Conservation (phyloP, 106 monocot genomes). For the Allium cepa region DNA sequence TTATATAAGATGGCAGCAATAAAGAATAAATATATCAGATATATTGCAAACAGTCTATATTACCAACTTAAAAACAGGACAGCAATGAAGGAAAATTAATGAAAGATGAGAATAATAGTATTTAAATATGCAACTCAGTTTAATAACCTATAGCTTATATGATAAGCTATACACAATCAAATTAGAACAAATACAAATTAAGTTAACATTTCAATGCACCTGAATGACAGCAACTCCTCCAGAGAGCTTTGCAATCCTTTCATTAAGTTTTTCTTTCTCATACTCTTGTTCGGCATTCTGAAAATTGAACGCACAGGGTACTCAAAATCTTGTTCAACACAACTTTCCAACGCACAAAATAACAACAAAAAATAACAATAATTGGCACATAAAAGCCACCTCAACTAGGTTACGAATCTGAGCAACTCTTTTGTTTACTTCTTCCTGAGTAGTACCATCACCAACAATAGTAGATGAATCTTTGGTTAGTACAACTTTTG, state of each 20-base stretch:
- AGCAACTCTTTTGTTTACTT: slow-evolving; percentile 51
- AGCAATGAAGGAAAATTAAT: no score
- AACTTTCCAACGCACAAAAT: not conserved
- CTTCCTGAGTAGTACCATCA: slow-evolving; percentile 71
- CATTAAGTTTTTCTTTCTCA: slow-evolving; percentile 69
- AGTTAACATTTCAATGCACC: slow-evolving; percentile 15
- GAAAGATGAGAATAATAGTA: no score
- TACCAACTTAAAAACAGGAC: no score
- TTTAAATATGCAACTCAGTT: no score
- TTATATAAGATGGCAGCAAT: no score
- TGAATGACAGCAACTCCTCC: slow-evolving; percentile 86
- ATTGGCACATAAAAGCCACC: slow-evolving; percentile 12
- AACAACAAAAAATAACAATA: not conserved
- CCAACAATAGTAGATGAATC: slow-evolving; percentile 66
- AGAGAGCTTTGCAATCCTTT: slow-evolving; percentile 76
- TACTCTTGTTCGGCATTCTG: slow-evolving; percentile 67
- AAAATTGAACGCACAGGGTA: not conserved
- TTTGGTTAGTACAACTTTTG: slow-evolving; percentile 66
- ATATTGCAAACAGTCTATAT: no score
- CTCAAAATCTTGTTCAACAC: no score
- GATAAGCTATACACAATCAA: no score
- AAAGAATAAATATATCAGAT: no score
- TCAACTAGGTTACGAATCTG: slow-evolving; percentile 64
- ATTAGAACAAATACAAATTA: no score
- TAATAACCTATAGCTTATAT: no score